A percentile compares a stretch with the other conserved stretches of the same genome.
Evolutionary conservation across 208 protist species (phyloP).

Genomic region (Jaenimonas drosophilae): DNA sequence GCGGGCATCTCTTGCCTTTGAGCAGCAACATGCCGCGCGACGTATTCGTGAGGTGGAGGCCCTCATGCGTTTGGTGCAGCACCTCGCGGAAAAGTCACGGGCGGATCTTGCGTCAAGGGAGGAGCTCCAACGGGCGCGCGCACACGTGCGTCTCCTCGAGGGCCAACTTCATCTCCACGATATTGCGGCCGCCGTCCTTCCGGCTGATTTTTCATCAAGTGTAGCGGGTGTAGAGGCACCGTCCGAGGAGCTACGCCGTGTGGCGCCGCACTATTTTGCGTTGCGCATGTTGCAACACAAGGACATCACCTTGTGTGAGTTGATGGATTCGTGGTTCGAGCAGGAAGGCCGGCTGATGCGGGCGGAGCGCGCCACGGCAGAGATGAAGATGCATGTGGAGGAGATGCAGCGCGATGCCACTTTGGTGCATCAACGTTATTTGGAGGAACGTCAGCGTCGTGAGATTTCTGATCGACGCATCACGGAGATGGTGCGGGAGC

Average conservation of each 20-base stretch:
- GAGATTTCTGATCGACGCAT: conserved; percentile 67
- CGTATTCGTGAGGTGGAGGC: conserved; percentile 45
- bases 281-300: conserved; percentile 56
- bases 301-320: conserved; percentile 68
- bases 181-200: conserved; percentile 33
- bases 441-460: conserved; percentile 63
- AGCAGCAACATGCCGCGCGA: conserved; percentile 19
- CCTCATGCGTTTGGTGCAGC: conserved; percentile 51
- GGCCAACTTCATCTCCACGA: conserved; percentile 49
- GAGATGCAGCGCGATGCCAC: conserved; percentile 49
- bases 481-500: conserved; percentile 65
- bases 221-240: too few relatives aligned
- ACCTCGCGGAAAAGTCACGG: conserved; percentile 37
- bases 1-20: conserved; percentile 27
- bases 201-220: neutral
- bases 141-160: conserved; percentile 61
- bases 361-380: conserved; percentile 24
- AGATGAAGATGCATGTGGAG: conserved; percentile 18
- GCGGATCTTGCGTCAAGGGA: conserved; percentile 21
- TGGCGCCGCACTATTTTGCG: conserved; percentile 68
- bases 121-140: conserved; percentile 25
- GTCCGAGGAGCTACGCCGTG: conserved; percentile 6
- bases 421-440: conserved; percentile 50
- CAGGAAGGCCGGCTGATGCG: conserved; percentile 40
- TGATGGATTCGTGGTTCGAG: conserved; percentile 55